phyloP scores from a whole-genome alignment of 768 basidiomycete species.

The Panellus pusillus region DNA sequence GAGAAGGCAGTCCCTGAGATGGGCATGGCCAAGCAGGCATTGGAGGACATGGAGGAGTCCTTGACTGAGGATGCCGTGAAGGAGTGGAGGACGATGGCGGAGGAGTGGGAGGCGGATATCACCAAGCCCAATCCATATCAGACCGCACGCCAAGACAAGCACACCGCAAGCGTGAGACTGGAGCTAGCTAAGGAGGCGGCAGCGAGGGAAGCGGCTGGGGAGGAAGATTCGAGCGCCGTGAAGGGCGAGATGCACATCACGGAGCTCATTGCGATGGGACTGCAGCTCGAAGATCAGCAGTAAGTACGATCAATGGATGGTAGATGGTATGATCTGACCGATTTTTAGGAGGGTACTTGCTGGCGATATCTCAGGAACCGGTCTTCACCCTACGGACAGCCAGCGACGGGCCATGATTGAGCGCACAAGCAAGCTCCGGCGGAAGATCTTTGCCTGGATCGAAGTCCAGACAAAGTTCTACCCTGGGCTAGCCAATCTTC shows the following conservation, averaged over 20 bases:
- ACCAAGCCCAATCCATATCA: constrained; percentile 11
- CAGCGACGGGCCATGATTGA: constrained; percentile 19
- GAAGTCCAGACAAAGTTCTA: neutral
- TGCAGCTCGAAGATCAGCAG: constrained; percentile 18
- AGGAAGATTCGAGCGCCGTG: neutral
- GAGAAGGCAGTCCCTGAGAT: neutral
- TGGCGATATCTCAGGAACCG: neutral
- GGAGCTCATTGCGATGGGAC: constrained; percentile 5
- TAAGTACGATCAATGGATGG: neutral
- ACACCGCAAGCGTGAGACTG: constrained; percentile 6
- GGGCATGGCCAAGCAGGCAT: neutral
- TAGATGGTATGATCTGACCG: too few species aligned
- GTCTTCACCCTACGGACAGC: constrained; percentile 17
- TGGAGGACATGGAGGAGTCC: neutral
- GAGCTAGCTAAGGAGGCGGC: constrained; percentile 21
- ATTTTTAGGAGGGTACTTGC: neutral
- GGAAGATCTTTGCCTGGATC: constrained; percentile 1
- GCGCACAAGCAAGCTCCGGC: neutral
- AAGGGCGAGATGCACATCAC: constrained; percentile 1
- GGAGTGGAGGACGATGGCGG: constrained; percentile 2
- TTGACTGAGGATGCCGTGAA: neutral
- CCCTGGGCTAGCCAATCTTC: neutral
- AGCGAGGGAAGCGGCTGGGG: neutral
- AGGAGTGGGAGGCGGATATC: constrained; percentile 11
- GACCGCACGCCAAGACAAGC: neutral